Base-by-base conservation (phyloP, 257 asterid species). In the Jaltomata sinuosa region DNA sequence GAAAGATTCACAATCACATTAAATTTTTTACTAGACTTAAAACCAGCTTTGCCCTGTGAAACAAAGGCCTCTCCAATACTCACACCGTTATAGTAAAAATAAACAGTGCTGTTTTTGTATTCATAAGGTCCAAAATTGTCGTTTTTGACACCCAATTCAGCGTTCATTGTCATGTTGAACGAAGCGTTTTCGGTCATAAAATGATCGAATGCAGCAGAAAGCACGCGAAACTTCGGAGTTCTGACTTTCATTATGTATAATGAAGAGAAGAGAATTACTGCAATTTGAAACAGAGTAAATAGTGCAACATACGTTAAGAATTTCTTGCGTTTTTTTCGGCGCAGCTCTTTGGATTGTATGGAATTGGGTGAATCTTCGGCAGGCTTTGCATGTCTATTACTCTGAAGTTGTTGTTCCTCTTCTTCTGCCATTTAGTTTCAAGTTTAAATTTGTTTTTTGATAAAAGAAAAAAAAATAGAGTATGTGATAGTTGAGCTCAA, bases 121-220 rank as follows among this genome's bases (percentile, higher is more conserved):
- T 80, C 85, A 77, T 77, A 91, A 3, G 71, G 85, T 1, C 95
- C 92, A 61, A 92, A 92, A 52, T 92, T 92, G 2, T 80, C 2
- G 87, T 92, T 92, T 87, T 84, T 88, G n/a, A 92, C 45, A 10
- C 87, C 53, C 27, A 92, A 40, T 29, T 76, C 84, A 22, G 87
- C 87, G 69, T 69, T 85, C 87, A 92, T 40, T 69, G 59, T 85
- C 2, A 84, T 61, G 49, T 50, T 52, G 42, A 91, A 85, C 10
- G 84, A 62, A n/a, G 89, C 80, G 11, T 19, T 79, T 27, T 84
- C 54, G 0, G 42, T 27, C 42, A 15, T 38, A 0, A 29, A 3
- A 36, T 14, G 2, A 29, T 82, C 38, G n/a, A 86, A 40, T 38
- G 27, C 7, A 67, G 88, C 89, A 0, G 87, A 84, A 6, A 8